Conservation (phyloP, 2,329 filamentous ascomycete species). For the Pseudopithomyces maydicus region DNA sequence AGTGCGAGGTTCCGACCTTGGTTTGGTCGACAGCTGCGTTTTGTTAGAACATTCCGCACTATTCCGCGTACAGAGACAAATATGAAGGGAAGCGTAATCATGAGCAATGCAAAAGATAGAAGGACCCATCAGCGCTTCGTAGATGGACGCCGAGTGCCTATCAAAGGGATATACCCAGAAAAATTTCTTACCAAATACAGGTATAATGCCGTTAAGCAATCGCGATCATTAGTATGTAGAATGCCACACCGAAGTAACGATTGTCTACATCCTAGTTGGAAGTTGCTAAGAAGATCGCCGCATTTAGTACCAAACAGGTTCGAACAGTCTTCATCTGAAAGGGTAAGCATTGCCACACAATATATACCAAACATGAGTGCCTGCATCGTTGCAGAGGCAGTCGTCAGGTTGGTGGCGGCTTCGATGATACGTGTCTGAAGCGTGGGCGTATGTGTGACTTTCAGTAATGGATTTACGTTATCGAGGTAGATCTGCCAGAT, state of each 20-base stretch:
- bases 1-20: conserved; percentile 51
- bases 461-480: conserved; percentile 38
- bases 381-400: conserved; percentile 61
- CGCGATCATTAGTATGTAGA: conserved; percentile 61
- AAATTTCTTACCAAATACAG: conserved; percentile 57
- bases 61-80: background rate
- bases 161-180: too few relatives aligned
- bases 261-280: conserved; percentile 66
- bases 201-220: conserved; percentile 58
- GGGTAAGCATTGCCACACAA: conserved; percentile 49
- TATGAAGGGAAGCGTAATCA: too few relatives aligned
- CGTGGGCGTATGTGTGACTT: conserved; percentile 35
- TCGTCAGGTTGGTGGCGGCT: conserved; percentile 60
- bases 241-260: conserved; percentile 63
- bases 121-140: too few relatives aligned
- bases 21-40: conserved; percentile 59
- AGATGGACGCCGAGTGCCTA: too few relatives aligned
- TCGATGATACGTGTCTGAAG: conserved; percentile 63
- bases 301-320: conserved; percentile 58
- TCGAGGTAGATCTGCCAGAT: conserved; percentile 76
- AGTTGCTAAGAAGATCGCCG: conserved; percentile 59
- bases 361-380: conserved; percentile 52
- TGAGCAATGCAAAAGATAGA: too few relatives aligned
- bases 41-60: background rate
- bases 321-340: conserved; percentile 61